Base-by-base conservation (phyloP, 768 basidiomycete species). In the Glaciozyma martinii region DNA sequence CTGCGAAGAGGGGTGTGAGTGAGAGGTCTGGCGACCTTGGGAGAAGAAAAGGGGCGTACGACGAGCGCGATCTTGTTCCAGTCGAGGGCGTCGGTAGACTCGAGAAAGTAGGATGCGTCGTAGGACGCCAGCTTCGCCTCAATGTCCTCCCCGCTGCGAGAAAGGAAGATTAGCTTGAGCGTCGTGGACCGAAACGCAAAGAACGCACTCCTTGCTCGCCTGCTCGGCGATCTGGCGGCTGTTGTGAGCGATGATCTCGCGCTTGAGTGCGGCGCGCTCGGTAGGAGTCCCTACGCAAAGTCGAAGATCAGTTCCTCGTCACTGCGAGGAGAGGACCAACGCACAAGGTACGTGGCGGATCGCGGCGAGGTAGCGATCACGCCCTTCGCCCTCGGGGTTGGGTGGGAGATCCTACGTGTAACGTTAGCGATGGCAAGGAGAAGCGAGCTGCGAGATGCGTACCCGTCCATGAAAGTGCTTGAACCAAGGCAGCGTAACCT, bases 401-500 rank as follows among this genome's bases (percentile, higher is more conserved):
- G 40, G 49, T 3, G 70, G 66, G 2, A 71, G 54, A 27, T 71
- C 66, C 65, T 67, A 54, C 32, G 32, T 23, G 25, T 10, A 21
- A 10, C 5, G 50, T 13, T 13, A 25, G 9, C 50, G 1, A 0
- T 2, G 23, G 13, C 1, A 23, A 13, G 8, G 12, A 7, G 5
- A 43, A 0, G 1, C 40, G 5, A 15, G 23, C 8, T 18, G 23
- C 23, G 18, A 21, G 23, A 27, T 15, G 5, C 68, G 19, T 29
- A 66, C 68, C 60, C 54, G 43, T 40, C 62, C 67, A 47, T 71
- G 49, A 10, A 37, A 47, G 53, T 63, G 53, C 53, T 63, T 61
- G 65, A 68, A 68, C 66, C 65, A 71, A 1, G 70, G 70, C 25
- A 66, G n/a, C 1, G 46, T 21, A 3, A 62, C 56, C 10, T 58